Base-by-base conservation (phyloP, 805 yeast genomes). In the Spencermartinsiella europaea region DNA sequence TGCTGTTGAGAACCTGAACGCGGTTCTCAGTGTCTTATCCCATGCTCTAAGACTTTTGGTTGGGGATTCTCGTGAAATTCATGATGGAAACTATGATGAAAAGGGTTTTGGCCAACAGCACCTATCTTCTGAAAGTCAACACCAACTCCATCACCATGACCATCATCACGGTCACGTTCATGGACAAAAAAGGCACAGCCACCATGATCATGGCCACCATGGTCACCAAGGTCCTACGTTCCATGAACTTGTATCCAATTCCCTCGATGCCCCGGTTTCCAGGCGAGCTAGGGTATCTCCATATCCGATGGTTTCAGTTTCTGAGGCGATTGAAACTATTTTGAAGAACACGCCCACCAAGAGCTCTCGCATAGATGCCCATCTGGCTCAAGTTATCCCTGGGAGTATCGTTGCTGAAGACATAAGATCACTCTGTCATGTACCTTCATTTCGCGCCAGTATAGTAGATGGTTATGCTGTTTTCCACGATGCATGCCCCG, bases 401-500 rank as follows among this genome's bases (percentile, higher is more conserved):
- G 77, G 78, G 2, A 61, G 62, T 40, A 65, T 72, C 4, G 34
- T 74, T 4, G 72, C 77, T 3, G 71, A 72, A 46, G 75, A 73
- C 46, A 49, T 76, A 2, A 40, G 35, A 31, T 63, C 79, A 0
- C 62, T 67, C 0, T 51, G 62, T 1, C 60, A 67, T 44, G 76
- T 75, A 10, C 81, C 81, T 0, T 63, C 67, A 15, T 76, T 73
- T 58, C 55, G 75, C n/a, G 79, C 81, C 2, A 71, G 78, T 47
- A 73, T 76, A 21, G 80, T 76, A 3, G 81, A 76, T 53, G 81
- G 81, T 0, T 76, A 76, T 51, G 80, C 81, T 1, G 76, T 75
- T 0, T 47, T 62, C 3, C 67, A 68, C 47, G 44, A 66, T 0
- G 79, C 73, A 52, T 74, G 78, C 7, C 73, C 77, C 0, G 77